These are phyloP conservation scores for Penicillium concentricum DNA, from an alignment of 2,329 filamentous ascomycete genomes.

Conservation along the genomic window DNA sequence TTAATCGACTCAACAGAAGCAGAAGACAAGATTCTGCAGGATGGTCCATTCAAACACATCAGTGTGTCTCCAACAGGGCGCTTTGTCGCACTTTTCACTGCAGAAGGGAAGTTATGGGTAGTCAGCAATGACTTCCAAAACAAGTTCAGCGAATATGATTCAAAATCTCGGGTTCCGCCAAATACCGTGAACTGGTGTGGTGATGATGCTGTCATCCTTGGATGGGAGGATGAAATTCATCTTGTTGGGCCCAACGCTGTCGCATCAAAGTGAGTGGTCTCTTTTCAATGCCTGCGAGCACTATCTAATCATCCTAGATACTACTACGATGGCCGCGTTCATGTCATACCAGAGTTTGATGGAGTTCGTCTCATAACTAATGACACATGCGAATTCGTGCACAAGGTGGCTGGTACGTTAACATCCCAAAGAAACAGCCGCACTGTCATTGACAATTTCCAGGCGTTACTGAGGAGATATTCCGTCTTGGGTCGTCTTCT, in stretches of 20 bases:
- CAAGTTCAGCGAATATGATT: slow-evolving; percentile 87
- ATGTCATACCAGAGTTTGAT: slow-evolving; percentile 82
- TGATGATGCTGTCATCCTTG: slow-evolving; percentile 86
- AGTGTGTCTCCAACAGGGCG: slow-evolving; percentile 87
- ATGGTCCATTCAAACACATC: slow-evolving; percentile 88
- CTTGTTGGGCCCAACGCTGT: slow-evolving; percentile 82
- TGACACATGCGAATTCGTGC: slow-evolving; percentile 95
- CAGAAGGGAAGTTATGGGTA: slow-evolving; percentile 82
- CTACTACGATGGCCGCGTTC: slow-evolving; percentile 88
- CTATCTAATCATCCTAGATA: slow-evolving; percentile 53
- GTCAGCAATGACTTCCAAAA: slow-evolving; percentile 95
- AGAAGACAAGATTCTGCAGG: slow-evolving; percentile 86
- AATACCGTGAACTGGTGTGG: slow-evolving; percentile 95
- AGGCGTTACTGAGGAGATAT: slow-evolving; percentile 82
- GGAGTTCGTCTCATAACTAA: slow-evolving; percentile 89
- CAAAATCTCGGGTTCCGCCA: slow-evolving; percentile 78
- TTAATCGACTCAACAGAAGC: slow-evolving; percentile 85
- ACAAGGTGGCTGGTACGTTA: slow-evolving; percentile 70
- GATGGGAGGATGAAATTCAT: slow-evolving; percentile 97
- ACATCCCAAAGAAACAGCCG: neutral
- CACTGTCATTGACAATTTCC: slow-evolving; percentile 5
- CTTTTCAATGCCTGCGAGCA: neutral
- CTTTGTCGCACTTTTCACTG: slow-evolving; percentile 83
- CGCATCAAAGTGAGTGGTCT: slow-evolving; percentile 55
- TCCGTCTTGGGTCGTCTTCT: slow-evolving; percentile 82